Percentiles rank a stretch among this genome's conserved stretches.
Conservation (phyloP, 2,329 filamentous ascomycete genomes). For the Aspergillus melleus region DNA sequence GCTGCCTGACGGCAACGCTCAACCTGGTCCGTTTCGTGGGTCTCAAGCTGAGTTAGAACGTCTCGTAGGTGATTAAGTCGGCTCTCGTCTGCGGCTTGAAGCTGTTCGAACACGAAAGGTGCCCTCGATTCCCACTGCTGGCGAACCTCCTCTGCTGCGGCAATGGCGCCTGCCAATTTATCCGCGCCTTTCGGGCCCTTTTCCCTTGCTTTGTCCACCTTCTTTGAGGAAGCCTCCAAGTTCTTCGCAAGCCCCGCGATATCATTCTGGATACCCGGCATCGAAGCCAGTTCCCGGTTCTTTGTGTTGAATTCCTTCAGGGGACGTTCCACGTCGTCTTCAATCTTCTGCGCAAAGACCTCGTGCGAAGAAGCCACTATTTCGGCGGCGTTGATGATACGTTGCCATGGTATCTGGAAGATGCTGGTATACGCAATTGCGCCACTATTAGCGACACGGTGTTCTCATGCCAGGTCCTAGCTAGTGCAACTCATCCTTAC, state of each 20-base stretch:
- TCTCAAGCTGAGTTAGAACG: slow-evolving; percentile 87
- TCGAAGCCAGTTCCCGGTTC: slow-evolving; percentile 74
- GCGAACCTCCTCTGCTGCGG: slow-evolving; percentile 73
- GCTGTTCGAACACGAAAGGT: slow-evolving; percentile 88
- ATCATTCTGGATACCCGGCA: slow-evolving; percentile 79
- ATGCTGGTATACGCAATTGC: slow-evolving; percentile 58
- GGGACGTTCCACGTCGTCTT: slow-evolving; percentile 82
- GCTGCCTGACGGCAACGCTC: slow-evolving; percentile 73
- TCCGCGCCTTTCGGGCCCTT: slow-evolving; percentile 72
- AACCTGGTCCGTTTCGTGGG: slow-evolving; percentile 84
- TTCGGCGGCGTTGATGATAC: slow-evolving; percentile 77
- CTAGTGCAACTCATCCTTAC: slow-evolving; percentile 55
- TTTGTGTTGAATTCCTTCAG: slow-evolving; percentile 72
- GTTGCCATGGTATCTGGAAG: slow-evolving; percentile 88
- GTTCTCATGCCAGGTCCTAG: background rate
- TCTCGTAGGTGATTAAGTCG: slow-evolving; percentile 88
- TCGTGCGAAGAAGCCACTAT: slow-evolving; percentile 81
- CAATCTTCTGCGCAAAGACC: slow-evolving; percentile 75
- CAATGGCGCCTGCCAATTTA: slow-evolving; percentile 73
- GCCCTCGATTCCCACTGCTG: slow-evolving; percentile 92
- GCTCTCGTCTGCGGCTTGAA: slow-evolving; percentile 87
- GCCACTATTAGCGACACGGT: slow-evolving; percentile 9
- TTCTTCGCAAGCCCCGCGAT: slow-evolving; percentile 78
- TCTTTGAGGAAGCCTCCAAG: slow-evolving; percentile 79
- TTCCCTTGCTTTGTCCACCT: slow-evolving; percentile 76